A percentile compares a stretch with the other conserved stretches of the same genome.
phyloP scores from a whole-genome alignment of 1,284 basidiomycete species.

The Neolentinus lepideus region DNA sequence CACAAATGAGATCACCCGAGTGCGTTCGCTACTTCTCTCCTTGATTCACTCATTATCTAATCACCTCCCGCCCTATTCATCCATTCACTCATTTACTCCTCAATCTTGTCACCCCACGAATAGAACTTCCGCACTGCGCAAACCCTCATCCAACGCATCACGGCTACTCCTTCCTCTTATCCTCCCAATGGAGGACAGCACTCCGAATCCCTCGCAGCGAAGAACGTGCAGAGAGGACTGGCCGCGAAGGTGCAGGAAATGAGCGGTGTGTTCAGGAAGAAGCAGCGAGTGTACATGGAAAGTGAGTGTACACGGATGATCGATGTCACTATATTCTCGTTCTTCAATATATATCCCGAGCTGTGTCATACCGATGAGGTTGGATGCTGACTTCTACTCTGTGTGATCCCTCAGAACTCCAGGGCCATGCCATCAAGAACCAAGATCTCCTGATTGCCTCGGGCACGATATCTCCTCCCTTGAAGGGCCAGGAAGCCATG shows the following conservation, averaged over 20 bases:
- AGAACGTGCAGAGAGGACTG: slow-evolving; percentile 95
- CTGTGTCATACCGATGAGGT: slow-evolving; percentile 3
- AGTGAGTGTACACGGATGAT: no score
- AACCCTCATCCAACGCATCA: slow-evolving; percentile 70
- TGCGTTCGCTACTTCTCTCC: slow-evolving; percentile 25
- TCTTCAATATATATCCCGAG: slow-evolving; percentile 7
- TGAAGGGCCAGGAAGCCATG: slow-evolving; percentile 73
- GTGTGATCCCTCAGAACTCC: slow-evolving; percentile 55
- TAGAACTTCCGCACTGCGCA: slow-evolving; percentile 87
- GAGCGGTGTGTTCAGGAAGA: slow-evolving; percentile 92
- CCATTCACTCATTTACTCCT: not conserved
- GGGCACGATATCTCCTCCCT: slow-evolving; percentile 58
- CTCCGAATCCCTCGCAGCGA: slow-evolving; percentile 68
- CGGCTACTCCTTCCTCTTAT: slow-evolving; percentile 63
- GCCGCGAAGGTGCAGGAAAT: slow-evolving; percentile 93
- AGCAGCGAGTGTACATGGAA: slow-evolving; percentile 96
- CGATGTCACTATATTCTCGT: no score
- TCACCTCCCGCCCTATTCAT: not conserved
- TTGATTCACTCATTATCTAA: slow-evolving; percentile 9
- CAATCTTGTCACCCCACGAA: slow-evolving; percentile 7
- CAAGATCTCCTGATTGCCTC: slow-evolving; percentile 85
- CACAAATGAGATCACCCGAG: slow-evolving; percentile 85
- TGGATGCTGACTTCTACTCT: slow-evolving; percentile 9
- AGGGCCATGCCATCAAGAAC: slow-evolving; percentile 92
- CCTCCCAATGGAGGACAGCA: slow-evolving; percentile 70